Evolutionary conservation across 2,329 filamentous ascomycete species (phyloP).

Genomic region (Xylaria sp.): DNA sequence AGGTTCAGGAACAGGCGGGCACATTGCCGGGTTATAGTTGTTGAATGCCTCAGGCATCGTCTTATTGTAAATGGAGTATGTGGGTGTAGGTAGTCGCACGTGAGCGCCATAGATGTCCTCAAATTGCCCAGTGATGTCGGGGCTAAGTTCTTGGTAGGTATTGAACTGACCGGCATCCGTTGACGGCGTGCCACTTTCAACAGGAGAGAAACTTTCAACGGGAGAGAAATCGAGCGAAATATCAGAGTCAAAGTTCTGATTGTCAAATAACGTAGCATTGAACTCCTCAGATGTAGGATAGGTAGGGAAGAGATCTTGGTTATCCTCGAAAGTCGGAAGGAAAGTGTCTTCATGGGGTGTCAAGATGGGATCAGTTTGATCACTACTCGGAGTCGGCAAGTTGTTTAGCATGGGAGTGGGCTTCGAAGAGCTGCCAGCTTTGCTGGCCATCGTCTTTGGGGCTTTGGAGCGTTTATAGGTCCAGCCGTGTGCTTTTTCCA

Average conservation of each 20-base stretch:
- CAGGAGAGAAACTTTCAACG: slow-evolving; percentile 57
- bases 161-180: slow-evolving; percentile 57
- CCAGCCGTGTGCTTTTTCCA: slow-evolving; percentile 96
- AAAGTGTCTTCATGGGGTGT: slow-evolving; percentile 62
- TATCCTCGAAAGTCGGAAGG: slow-evolving; percentile 39
- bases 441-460: slow-evolving; percentile 66
- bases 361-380: slow-evolving; percentile 58
- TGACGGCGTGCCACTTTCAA: slow-evolving; percentile 58
- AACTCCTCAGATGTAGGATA: slow-evolving; percentile 58
- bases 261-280: slow-evolving; percentile 47
- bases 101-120: slow-evolving; percentile 68
- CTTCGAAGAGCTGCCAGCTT: slow-evolving; percentile 54
- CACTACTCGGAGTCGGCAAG: slow-evolving; percentile 66
- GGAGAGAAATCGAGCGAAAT: slow-evolving; percentile 50
- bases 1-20: slow-evolving; percentile 48
- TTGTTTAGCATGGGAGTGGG: slow-evolving; percentile 65
- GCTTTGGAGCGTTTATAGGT: slow-evolving; percentile 91
- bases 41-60: slow-evolving; percentile 50
- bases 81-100: slow-evolving; percentile 61
- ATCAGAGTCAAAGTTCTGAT: slow-evolving; percentile 48
- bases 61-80: slow-evolving; percentile 52
- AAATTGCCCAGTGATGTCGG: slow-evolving; percentile 65
- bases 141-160: slow-evolving; percentile 63
- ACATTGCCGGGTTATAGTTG: slow-evolving; percentile 47
- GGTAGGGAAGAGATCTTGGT: slow-evolving; percentile 53